Conservation (phyloP, 176 grass and related monocot genomes). For the Phoenix roebelenii region DNA sequence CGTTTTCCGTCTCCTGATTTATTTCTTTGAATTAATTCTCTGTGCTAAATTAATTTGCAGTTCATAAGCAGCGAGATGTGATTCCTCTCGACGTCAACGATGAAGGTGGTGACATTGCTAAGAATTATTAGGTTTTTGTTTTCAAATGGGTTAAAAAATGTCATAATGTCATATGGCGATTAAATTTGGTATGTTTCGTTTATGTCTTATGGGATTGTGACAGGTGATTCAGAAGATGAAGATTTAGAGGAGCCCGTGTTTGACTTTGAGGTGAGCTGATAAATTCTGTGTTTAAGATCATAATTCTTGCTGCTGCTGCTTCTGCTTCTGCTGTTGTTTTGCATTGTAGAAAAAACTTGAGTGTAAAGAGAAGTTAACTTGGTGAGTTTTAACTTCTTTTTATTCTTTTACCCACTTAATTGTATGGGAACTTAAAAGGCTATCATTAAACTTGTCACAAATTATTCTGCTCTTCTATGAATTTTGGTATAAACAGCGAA, state of each 20-base stretch:
- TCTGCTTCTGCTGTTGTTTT: not conserved
- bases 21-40: not conserved
- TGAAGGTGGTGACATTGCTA: slow-evolving; percentile 5
- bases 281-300: not conserved
- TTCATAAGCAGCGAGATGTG: slow-evolving; percentile 76
- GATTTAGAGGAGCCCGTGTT: slow-evolving; percentile 62
- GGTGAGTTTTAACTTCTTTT: too few species aligned
- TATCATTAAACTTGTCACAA: too few species aligned
- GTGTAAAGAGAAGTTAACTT: too few species aligned
- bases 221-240: slow-evolving; percentile 47
- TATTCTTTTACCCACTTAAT: too few species aligned
- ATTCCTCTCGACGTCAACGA: slow-evolving; percentile 48
- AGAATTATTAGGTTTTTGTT: too few species aligned
- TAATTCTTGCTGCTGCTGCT: not conserved
- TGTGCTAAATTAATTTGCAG: slow-evolving; percentile 26
- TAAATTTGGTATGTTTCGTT: not conserved
- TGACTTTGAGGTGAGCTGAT: slow-evolving; percentile 40
- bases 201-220: slow-evolving; percentile 5
- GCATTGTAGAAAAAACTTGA: not conserved
- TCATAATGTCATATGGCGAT: too few species aligned
- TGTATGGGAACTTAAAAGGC: too few species aligned
- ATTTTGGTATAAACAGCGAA: too few species aligned
- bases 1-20: not conserved
- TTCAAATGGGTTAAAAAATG: too few species aligned
- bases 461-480: too few species aligned